Evolutionary conservation across 2,329 filamentous ascomycete species (phyloP).

Genomic region (Exophiala aquamarina): DNA sequence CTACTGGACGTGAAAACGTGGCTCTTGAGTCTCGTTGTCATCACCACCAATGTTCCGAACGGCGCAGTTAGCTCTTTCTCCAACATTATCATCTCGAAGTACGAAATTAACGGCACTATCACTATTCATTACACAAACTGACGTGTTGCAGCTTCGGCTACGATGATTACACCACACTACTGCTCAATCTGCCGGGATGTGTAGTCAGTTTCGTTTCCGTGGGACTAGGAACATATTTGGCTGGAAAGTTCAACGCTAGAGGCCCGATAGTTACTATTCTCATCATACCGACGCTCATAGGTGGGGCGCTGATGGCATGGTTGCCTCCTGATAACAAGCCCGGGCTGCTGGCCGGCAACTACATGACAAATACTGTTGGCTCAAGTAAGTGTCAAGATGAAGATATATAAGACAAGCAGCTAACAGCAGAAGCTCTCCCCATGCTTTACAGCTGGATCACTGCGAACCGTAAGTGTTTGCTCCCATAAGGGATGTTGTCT

Average conservation of each 20-base stretch:
- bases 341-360: conserved; percentile 44
- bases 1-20: conserved; percentile 46
- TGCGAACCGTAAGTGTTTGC: conserved; percentile 36
- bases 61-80: conserved; percentile 45
- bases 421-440: conserved; percentile 34
- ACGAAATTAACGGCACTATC: no score
- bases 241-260: conserved; percentile 41
- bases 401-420: neutral
- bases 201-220: conserved; percentile 44
- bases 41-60: conserved; percentile 40
- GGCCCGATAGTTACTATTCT: conserved; percentile 44
- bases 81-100: conserved; percentile 40
- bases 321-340: conserved; percentile 39
- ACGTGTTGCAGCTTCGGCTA: conserved; percentile 45
- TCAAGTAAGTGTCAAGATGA: conserved; percentile 24
- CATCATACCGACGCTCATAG: conserved; percentile 49
- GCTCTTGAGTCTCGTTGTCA: conserved; percentile 36
- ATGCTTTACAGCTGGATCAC: conserved; percentile 48
- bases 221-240: conserved; percentile 39
- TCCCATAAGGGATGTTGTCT: neutral
- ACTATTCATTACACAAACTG: no score
- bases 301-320: conserved; percentile 39
- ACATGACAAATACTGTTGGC: conserved; percentile 46
- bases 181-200: conserved; percentile 46
- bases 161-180: conserved; percentile 41